A percentile compares a stretch with the other conserved stretches of the same genome.
Evolutionary conservation across 257 asterid species (phyloP).

Genomic region (Salvia splendens): DNA sequence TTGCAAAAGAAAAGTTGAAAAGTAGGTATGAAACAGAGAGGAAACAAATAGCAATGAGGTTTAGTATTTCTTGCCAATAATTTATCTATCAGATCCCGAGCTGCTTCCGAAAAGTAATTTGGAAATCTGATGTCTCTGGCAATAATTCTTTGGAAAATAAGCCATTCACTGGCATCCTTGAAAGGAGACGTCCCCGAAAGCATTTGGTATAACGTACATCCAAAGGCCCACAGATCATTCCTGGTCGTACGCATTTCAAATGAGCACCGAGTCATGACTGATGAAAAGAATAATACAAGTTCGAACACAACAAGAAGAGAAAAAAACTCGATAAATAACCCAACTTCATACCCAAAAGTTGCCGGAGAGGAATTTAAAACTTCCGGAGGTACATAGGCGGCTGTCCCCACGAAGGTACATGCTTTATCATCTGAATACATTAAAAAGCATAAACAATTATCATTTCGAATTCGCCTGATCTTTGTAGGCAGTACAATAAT

Average conservation of each 20-base stretch:
- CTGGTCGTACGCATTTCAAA: conserved; percentile 47
- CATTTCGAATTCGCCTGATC: background rate
- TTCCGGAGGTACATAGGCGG: conserved; percentile 99
- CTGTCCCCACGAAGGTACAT: conserved; percentile 98
- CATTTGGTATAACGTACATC: conserved; percentile 98
- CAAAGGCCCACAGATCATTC: conserved; percentile 99
- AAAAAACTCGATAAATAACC: background rate
- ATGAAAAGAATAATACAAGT: conserved; percentile 16
- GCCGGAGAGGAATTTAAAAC: conserved; percentile 97
- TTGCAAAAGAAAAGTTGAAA: background rate
- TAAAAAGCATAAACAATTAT: conserved; percentile 3
- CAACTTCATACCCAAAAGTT: conserved; percentile 57
- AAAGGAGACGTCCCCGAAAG: conserved; percentile 98
- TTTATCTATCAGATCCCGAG: conserved; percentile 86
- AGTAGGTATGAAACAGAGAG: background rate
- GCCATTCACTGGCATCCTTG: conserved; percentile 99
- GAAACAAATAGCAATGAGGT: background rate
- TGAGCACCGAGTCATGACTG: background rate
- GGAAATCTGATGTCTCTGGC: conserved; percentile 98
- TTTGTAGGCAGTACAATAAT: background rate
- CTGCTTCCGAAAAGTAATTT: conserved; percentile 75
- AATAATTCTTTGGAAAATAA: conserved; percentile 86
- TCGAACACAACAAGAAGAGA: background rate
- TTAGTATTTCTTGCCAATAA: conserved; percentile 63
- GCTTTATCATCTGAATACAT: conserved; percentile 84